Percentiles rank a stretch among this genome's conserved stretches.
Conservation (phyloP, 306 rosid genomes). For the Rosa persica region DNA sequence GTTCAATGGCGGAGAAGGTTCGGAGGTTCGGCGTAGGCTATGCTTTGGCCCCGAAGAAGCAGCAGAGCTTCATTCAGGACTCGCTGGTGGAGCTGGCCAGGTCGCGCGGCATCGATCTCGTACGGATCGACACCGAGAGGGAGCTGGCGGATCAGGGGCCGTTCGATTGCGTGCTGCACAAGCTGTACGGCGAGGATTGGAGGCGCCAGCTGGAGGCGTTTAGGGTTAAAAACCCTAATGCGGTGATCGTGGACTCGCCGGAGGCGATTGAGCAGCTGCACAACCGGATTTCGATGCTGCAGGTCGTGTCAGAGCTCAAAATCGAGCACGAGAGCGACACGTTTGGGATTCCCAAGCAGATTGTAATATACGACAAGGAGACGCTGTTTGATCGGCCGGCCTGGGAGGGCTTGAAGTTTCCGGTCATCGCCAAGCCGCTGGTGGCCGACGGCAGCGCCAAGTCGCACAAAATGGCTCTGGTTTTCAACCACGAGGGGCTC, state of each 20-base stretch:
- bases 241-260: slow-evolving; percentile 61
- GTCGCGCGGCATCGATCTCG: slow-evolving; percentile 70
- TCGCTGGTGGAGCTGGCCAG: slow-evolving; percentile 54
- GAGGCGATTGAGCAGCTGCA: slow-evolving; percentile 83
- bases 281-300: slow-evolving; percentile 89
- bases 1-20: slow-evolving; percentile 55
- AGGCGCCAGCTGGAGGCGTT: slow-evolving; percentile 51
- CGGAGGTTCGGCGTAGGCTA: slow-evolving; percentile 64
- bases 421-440: slow-evolving; percentile 78
- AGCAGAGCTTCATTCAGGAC: slow-evolving; percentile 71
- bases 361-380: slow-evolving; percentile 74
- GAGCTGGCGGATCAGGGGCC: slow-evolving; percentile 73
- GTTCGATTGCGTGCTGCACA: slow-evolving; percentile 79
- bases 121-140: slow-evolving; percentile 44
- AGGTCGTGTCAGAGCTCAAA: slow-evolving; percentile 78
- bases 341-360: slow-evolving; percentile 91
- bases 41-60: slow-evolving; percentile 82
- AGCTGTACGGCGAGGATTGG: slow-evolving; percentile 79
- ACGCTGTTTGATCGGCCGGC: slow-evolving; percentile 56
- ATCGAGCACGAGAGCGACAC: slow-evolving; percentile 49
- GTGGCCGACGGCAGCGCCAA: slow-evolving; percentile 92
- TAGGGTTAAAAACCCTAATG: slow-evolving; percentile 49
- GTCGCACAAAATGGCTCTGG: slow-evolving; percentile 84
- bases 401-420: slow-evolving; percentile 71
- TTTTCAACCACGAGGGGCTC: slow-evolving; percentile 59